Base-by-base conservation (phyloP, 2,329 filamentous ascomycete species). In the Cyphellophora europaea region DNA sequence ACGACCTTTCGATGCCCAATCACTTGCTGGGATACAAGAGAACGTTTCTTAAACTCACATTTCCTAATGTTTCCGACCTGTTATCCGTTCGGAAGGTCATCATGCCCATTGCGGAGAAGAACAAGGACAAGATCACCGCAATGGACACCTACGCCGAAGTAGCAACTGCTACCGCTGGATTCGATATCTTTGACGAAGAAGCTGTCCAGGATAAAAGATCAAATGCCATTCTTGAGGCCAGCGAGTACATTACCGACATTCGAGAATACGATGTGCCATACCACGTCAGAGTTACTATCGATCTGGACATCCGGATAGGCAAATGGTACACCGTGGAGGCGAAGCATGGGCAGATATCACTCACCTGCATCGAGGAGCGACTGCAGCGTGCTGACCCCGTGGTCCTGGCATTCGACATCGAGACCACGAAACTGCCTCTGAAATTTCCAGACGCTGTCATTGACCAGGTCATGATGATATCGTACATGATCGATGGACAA, bases 381-480 rank as follows among this genome's bases (percentile, higher is more conserved):
- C 70, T 96, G 31, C 79, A 85, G 41, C 84, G 87, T 60, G 88
- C 93, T 14, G 91, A 98, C 53, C 91, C 91, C 1, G 84, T 96
- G n/a, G 84, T 98, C 13, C 82, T 98, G 72, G 91, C 91, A n/a
- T 98, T 80, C 62, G 91, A 98, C 77, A 98, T 98, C 53, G 91
- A 98, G 62, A 98, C 91, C 2, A 89, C 85, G 4, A 98, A 98
- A 55, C 68, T 91, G 11, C 91, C 93, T 2, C 68, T 98, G 36
- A 98, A 98, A 58, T 98, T 98, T 50, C 93, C 91, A 16, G 93
- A 98, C 55, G 80, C 91, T 2, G 74, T 87, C 3, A 80, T 94
- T 44, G 91, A 98, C 62, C 89, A 94, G 57, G 82, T 98, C 54
- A 98, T 98, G 88, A 98, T 98, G 91, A 89, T 98, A 57, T 98